A percentile compares a stretch with the other conserved stretches of the same genome.
phyloP scores from a whole-genome alignment of 106 monocot genomes.

The Allium cepa region DNA sequence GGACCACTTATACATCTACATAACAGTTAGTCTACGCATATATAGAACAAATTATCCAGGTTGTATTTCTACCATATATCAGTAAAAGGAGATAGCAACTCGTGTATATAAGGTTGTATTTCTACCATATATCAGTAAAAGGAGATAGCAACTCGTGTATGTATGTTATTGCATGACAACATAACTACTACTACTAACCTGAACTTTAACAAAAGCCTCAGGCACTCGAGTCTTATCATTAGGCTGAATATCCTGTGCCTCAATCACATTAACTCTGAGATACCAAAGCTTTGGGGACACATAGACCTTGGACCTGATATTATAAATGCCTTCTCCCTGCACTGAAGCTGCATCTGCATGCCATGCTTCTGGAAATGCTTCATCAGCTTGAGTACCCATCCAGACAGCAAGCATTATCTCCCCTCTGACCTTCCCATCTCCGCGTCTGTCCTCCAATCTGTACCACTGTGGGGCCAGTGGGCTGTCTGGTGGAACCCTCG shows the following conservation, averaged over 20 bases:
- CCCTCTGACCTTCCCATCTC: conserved; percentile 60
- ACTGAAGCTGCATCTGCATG: conserved; percentile 61
- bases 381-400: conserved; percentile 75
- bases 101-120: too few species aligned
- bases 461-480: conserved; percentile 94
- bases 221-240: conserved; percentile 12
- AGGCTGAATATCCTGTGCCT: conserved; percentile 37
- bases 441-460: conserved; percentile 56
- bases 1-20: too few species aligned
- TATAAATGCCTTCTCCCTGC: conserved; percentile 31
- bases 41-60: too few species aligned
- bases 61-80: too few species aligned
- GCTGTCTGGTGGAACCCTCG: conserved; percentile 78
- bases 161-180: background rate
- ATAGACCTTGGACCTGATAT: conserved; percentile 34
- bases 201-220: conserved; percentile 22
- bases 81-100: too few species aligned
- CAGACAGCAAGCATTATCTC: conserved; percentile 78
- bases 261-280: conserved; percentile 35
- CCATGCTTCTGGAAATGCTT: conserved; percentile 77
- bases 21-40: too few species aligned
- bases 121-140: too few species aligned
- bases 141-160: background rate
- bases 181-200: conserved; percentile 1
- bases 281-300: conserved; percentile 54